Base-by-base conservation (phyloP, 495 filamentous ascomycete species). In the Lindgomyces ingoldianus region DNA sequence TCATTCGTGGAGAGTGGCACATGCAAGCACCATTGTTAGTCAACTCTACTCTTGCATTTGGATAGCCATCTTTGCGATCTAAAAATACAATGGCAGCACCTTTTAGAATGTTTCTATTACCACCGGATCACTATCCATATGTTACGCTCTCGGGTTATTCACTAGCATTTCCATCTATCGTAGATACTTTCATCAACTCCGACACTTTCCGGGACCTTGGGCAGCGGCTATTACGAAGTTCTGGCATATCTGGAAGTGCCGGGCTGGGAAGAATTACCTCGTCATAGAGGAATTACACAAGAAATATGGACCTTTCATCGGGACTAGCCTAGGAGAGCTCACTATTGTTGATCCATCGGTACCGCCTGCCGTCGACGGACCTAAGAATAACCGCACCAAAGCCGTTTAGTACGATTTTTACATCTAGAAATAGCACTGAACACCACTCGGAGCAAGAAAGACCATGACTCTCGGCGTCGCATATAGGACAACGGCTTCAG, bases 401-500 rank as follows among this genome's bases (percentile, higher is more conserved):
- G 53, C 59, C 0, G 2, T 61, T 0, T 75, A 57, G 49, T 79
- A 79, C 62, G 75, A 78, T 24, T 73, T 0, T 45, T 57, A 16
- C 36, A 62, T 0, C 72, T 71, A 9, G 45, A 59, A 3, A 55
- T 60, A 24, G 66, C 72, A 12, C 61, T 79, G 0, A 65, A 78
- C 11, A 68, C 51, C 3, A 70, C 74, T 0, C 74, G 79, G 3
- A 59, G 72, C 48, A 65, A 64, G 41, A 64, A 63, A 3, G 19
- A 69, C 0, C 79, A 81, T 60, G 71, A 72, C 8, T 48, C 55
- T 1, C 69, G 77, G 3, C 78, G 79, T 14, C 67, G 73, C 18
- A 70, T 75, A 10, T 81, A 76, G 78, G 74, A 75, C 56, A 54
- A 60, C 19, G 75, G 66, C 4, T 77, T 78, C 58, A 61, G 72